Evolutionary conservation across 2,329 filamentous ascomycete species (phyloP).

Genomic region (Aplosporella prunicola): DNA sequence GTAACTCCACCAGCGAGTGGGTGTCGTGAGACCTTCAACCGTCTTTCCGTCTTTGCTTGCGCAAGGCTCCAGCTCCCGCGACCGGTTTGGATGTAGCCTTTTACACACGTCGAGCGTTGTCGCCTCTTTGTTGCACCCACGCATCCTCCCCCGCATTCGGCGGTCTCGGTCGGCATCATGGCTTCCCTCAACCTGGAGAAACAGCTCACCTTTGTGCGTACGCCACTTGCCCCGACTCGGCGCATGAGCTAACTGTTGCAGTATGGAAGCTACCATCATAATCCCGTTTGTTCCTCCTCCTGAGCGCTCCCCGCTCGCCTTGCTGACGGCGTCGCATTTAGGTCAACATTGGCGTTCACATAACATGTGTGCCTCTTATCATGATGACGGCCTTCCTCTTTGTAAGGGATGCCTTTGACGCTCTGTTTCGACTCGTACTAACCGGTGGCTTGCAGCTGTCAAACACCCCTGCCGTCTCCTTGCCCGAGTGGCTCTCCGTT

Average conservation of each 20-base stretch:
- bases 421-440: neutral
- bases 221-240: neutral
- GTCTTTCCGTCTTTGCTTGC: neutral
- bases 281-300: slow-evolving; percentile 42
- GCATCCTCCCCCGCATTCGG: slow-evolving; percentile 5
- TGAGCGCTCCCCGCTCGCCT: slow-evolving; percentile 14
- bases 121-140: slow-evolving; percentile 9
- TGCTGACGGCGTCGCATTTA: slow-evolving; percentile 25
- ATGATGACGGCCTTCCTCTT: slow-evolving; percentile 62
- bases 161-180: slow-evolving; percentile 25
- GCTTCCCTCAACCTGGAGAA: slow-evolving; percentile 69
- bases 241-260: slow-evolving; percentile 26
- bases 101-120: neutral
- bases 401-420: slow-evolving; percentile 40
- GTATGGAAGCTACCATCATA: slow-evolving; percentile 80
- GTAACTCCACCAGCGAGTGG: too few species aligned
- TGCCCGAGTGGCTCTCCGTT: slow-evolving; percentile 45
- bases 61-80: too few species aligned
- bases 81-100: too few species aligned
- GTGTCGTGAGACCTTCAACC: too few species aligned
- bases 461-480: slow-evolving; percentile 44
- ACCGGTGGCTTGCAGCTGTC: slow-evolving; percentile 37
- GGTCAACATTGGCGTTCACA: slow-evolving; percentile 71
- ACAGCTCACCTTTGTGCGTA: slow-evolving; percentile 70
- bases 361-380: slow-evolving; percentile 68